Evolutionary conservation across 2,329 filamentous ascomycete genomes (phyloP), one percentile per base, ranked within the genome.

Genomic region (Phyllachora maydis): DNA sequence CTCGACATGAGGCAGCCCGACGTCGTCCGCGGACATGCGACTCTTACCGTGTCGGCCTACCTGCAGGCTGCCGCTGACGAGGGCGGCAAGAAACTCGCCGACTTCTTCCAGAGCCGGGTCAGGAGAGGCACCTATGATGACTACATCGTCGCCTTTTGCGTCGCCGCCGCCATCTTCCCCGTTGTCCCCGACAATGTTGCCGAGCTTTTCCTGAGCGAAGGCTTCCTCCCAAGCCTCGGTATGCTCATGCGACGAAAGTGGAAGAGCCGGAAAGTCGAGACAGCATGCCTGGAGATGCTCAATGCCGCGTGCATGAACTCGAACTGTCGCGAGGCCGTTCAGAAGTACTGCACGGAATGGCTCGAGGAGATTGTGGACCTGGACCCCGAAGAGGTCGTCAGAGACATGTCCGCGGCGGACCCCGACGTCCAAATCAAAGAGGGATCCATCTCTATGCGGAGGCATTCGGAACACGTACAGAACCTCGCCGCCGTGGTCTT

Each of bases 271-370:
- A 79, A 79, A 37, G 74, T 95, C 12, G 82, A 92, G 47, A 73
- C 77, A 28, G 77, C 82, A 3, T 75, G 81, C 22, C 49, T 98
- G 34, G 78, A 93, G 39, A 68, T 98, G 50, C 59, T 98, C 28
- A 92, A 83, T 46, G 81, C 79, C 8, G 83, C 85, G 5, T 93
- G 82, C 46, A 77, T 92, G 47, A 77, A 90, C 41, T 61, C 68
- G 22, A 54, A 65, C 6, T 95, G 83, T 39, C 68, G 88, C 12
- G 76, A 83, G 33, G 75, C 76, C 6, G 76, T 95, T 29, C 65
- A 69, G 34, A 82, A 82, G 43, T 71, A 91, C 40, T 92, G 85
- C 45, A 57, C 65, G 16, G 69, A 78, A 26, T 95, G 85, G 81
- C 57, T 98, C 17, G 75, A 83, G 40, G 74, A 85, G 36, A 65